Evolutionary conservation across 140 eudicot genomes (phyloP).

Genomic region (Erigeron philadelphicus): DNA sequence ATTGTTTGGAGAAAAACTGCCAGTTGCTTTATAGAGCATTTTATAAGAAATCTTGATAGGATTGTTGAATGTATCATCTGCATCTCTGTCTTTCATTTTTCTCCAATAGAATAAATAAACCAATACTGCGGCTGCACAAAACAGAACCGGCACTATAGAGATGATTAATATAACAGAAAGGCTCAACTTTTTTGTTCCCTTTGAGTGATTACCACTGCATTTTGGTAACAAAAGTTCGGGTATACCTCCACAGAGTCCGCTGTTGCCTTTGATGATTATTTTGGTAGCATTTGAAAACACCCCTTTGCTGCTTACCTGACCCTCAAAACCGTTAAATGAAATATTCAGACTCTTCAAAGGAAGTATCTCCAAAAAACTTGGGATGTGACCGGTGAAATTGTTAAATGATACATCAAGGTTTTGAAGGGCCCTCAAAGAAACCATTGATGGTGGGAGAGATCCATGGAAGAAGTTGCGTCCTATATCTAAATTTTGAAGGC

Average conservation of each 20-base stretch:
- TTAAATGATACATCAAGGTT: conserved; percentile 24
- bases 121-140: not conserved
- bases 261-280: conserved; percentile 21
- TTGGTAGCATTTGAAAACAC: conserved; percentile 27
- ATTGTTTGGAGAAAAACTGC: conserved; percentile 24
- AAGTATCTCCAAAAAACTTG: conserved; percentile 3
- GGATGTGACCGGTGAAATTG: conserved; percentile 32
- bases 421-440: conserved; percentile 17
- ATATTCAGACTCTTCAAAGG: conserved; percentile 19
- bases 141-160: not conserved
- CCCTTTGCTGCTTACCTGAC: conserved; percentile 24
- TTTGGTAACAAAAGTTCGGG: conserved; percentile 16
- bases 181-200: conserved; percentile 5
- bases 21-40: conserved; percentile 23
- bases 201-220: conserved; percentile 13
- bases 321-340: conserved; percentile 31
- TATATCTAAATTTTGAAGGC: conserved; percentile 12
- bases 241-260: conserved; percentile 28
- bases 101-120: not conserved
- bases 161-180: conserved; percentile 5
- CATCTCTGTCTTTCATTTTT: not conserved
- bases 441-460: conserved; percentile 7
- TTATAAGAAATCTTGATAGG: conserved; percentile 16
- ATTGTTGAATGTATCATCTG: not conserved
- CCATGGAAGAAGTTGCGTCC: conserved; percentile 23